Conservation (phyloP, 2,329 filamentous ascomycete genomes). For the Trichoderma hamatum region DNA sequence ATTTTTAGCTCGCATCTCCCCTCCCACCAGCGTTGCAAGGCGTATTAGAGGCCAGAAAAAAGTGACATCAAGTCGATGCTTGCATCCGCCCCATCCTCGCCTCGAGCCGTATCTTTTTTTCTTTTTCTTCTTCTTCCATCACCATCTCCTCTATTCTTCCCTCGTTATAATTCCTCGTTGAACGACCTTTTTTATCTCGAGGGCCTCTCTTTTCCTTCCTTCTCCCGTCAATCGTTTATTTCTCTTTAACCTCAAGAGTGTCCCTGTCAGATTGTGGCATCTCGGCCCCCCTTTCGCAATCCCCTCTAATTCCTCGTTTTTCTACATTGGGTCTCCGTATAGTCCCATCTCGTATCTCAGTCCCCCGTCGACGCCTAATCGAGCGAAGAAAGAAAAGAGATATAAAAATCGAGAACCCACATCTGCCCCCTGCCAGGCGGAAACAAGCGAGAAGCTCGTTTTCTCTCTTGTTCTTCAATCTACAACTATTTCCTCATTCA, state of each 20-base stretch:
- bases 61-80: slow-evolving; percentile 14
- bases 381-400: background rate
- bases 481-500: background rate
- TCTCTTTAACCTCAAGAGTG: background rate
- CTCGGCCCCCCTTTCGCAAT: slow-evolving; percentile 10
- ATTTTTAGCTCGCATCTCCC: background rate
- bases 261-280: slow-evolving; percentile 1
- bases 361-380: slow-evolving; percentile 6
- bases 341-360: slow-evolving; percentile 3
- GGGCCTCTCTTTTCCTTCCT: background rate
- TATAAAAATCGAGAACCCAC: background rate
- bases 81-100: slow-evolving; percentile 19
- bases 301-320: slow-evolving; percentile 16
- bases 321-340: slow-evolving; percentile 4
- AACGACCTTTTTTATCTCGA: background rate
- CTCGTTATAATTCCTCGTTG: background rate
- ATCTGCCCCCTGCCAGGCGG: slow-evolving; percentile 1
- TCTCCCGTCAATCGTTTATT: slow-evolving; percentile 23
- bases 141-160: background rate
- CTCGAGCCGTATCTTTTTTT: slow-evolving; percentile 5
- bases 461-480: background rate
- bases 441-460: slow-evolving; percentile 10
- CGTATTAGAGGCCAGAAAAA: background rate
- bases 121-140: background rate
- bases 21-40: background rate